phyloP scores from a whole-genome alignment of 108 stramenopile genomes.

The Aurantiochytrium sp. region DNA sequence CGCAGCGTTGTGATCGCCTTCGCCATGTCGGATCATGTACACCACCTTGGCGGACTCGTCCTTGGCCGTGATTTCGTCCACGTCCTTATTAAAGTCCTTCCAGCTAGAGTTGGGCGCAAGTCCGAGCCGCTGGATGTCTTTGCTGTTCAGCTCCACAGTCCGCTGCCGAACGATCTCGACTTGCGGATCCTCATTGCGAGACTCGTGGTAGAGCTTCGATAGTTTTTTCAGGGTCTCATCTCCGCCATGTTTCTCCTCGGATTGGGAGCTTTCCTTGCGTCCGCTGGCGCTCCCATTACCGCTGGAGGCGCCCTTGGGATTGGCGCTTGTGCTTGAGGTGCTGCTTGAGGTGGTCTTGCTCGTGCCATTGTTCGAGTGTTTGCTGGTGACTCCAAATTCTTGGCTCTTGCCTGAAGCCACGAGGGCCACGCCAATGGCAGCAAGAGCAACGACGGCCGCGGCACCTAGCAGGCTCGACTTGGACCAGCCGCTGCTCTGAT shows the following conservation, averaged over 20 bases:
- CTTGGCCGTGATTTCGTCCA: neutral
- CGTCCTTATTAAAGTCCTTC: neutral
- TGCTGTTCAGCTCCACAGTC: neutral
- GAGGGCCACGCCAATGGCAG: neutral
- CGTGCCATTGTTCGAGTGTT: no score
- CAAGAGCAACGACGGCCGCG: neutral
- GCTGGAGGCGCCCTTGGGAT: no score
- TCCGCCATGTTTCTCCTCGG: neutral
- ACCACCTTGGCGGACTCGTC: neutral
- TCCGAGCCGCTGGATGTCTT: neutral
- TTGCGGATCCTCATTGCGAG: neutral
- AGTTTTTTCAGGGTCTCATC: neutral
- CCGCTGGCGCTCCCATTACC: no score
- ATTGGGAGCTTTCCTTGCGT: neutral
- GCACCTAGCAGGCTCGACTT: neutral
- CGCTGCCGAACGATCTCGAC: neutral
- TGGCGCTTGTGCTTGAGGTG: no score
- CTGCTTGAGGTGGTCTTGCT: no score
- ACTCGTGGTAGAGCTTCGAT: neutral
- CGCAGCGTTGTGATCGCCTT: neutral
- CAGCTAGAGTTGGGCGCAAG: neutral
- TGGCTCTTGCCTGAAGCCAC: neutral
- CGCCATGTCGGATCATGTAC: neutral
- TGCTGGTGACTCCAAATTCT: no score
- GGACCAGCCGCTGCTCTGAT: neutral